A percentile compares a stretch with the other conserved stretches of the same genome.
phyloP scores from a whole-genome alignment of 1,284 basidiomycete species.

The Lignosus rhinocerotis region DNA sequence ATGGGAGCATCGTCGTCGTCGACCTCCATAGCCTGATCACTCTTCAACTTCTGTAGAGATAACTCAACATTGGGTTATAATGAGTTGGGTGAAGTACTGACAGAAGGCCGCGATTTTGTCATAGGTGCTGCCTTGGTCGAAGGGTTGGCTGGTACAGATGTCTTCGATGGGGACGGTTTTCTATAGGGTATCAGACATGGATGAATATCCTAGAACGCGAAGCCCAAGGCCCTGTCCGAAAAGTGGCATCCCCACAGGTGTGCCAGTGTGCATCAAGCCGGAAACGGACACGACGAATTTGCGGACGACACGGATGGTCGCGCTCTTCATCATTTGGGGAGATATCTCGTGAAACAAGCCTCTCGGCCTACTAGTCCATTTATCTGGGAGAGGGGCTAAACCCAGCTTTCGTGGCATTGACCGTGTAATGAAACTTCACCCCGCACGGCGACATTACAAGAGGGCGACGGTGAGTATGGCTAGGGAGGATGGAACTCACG shows the following conservation, averaged over 20 bases:
- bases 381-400: no score
- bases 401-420: no score
- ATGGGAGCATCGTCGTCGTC: slow-evolving; percentile 22
- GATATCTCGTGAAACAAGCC: no score
- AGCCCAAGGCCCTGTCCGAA: neutral
- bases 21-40: slow-evolving; percentile 28
- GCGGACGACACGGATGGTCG: no score
- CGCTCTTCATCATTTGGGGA: no score
- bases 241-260: no score
- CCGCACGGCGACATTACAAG: no score
- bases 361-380: no score
- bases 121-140: neutral
- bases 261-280: no score
- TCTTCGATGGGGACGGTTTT: neutral
- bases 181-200: neutral
- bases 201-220: neutral
- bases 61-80: no score
- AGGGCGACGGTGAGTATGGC: neutral
- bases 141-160: neutral
- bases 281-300: no score
- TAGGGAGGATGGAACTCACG: neutral
- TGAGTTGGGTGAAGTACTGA: neutral
- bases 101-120: neutral
- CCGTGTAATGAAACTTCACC: no score
- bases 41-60: slow-evolving; percentile 25